Base-by-base conservation (phyloP, 2,329 filamentous ascomycete genomes). In the Stachybotrys echinatus region DNA sequence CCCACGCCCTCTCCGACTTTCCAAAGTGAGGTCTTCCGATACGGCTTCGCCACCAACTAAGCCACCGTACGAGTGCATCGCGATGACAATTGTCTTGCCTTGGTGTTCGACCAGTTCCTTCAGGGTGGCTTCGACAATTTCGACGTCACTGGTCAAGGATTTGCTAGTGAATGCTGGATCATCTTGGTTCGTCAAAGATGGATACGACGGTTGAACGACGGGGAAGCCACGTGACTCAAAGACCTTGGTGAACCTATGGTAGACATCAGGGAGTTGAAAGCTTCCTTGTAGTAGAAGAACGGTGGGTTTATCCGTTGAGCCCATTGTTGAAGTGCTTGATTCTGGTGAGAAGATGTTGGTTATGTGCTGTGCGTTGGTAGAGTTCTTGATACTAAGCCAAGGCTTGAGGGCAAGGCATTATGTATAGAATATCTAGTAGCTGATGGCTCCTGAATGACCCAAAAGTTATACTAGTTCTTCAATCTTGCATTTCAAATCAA, bases 61-160 rank as follows among this genome's bases (percentile, higher is more conserved):
- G 12, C 42, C 42, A 14, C 42, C 42, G 22, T 45, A 45, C 20
- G 42, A 45, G 22, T 45, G 42, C 42, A 45, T 45, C 20, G 27
- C 12, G 27, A 45, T 23, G 7, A 45, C 21, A 6, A 45, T 23
- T 12, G 21, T 20, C 14, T 23, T 45, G 12, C 21, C 21, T 27
- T 45, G 5, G n/a, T 23, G 12, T 23, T 45, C 42, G 6, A 45
- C 22, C 17, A 45, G 42, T 23, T 19, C 27, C 22, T 23, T 23
- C 7, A 45, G 8, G 12, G 23, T 23, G 22, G 4, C 6, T 17
- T 45, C 4, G 8, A 45, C 21, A 10, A 5, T 23, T 45, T 45
- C 18, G 22, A 23, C 42, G 27, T 45, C 42, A 23, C 27, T 23
- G 21, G 27, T 12, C 6, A 45, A 23, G 19, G 42, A 45, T 23